Conservation (phyloP, 192 early-diverging fungal species). For the Backusella luteola region DNA sequence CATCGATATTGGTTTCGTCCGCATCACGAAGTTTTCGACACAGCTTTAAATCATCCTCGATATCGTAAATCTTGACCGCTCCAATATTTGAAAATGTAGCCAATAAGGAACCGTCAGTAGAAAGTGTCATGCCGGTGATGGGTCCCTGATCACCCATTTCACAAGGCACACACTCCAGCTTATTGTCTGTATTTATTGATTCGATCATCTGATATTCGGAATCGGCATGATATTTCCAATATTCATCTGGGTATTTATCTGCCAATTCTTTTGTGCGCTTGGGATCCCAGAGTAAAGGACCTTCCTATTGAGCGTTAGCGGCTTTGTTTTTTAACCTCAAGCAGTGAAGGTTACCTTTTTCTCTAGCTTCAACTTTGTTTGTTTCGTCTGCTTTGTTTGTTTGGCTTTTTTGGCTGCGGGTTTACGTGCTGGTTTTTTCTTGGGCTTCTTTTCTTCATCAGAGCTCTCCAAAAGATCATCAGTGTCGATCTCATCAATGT, state of each 20-base stretch:
- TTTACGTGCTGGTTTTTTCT: slow-evolving; percentile 12
- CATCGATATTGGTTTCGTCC: slow-evolving; percentile 82
- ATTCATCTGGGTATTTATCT: slow-evolving; percentile 57
- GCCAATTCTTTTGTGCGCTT: slow-evolving; percentile 45
- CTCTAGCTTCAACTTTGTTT: neutral
- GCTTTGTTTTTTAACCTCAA: too few species aligned
- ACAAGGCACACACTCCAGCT: slow-evolving; percentile 60
- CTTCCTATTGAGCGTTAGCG: neutral
- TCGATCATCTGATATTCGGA: slow-evolving; percentile 54
- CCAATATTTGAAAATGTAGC: slow-evolving; percentile 86
- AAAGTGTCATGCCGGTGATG: slow-evolving; percentile 82
- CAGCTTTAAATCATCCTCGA: slow-evolving; percentile 61
- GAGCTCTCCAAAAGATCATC: slow-evolving; percentile 21
- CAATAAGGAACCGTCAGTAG: slow-evolving; percentile 81
- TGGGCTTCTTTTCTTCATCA: slow-evolving; percentile 12
- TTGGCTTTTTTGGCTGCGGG: slow-evolving; percentile 16
- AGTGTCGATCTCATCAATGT: slow-evolving; percentile 14
- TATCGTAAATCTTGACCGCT: slow-evolving; percentile 77
- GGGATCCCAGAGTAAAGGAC: slow-evolving; percentile 47
- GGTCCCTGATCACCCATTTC: slow-evolving; percentile 77
- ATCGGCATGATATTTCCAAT: slow-evolving; percentile 58
- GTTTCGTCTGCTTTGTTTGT: slow-evolving; percentile 4
- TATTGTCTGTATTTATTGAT: slow-evolving; percentile 68
- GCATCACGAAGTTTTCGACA: slow-evolving; percentile 73
- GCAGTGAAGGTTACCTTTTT: neutral